Percentiles rank a stretch among this genome's conserved stretches.
These are phyloP conservation scores for Chamaenerion angustifolium DNA, from an alignment of 345 rosid genomes.

Conservation along the genomic window DNA sequence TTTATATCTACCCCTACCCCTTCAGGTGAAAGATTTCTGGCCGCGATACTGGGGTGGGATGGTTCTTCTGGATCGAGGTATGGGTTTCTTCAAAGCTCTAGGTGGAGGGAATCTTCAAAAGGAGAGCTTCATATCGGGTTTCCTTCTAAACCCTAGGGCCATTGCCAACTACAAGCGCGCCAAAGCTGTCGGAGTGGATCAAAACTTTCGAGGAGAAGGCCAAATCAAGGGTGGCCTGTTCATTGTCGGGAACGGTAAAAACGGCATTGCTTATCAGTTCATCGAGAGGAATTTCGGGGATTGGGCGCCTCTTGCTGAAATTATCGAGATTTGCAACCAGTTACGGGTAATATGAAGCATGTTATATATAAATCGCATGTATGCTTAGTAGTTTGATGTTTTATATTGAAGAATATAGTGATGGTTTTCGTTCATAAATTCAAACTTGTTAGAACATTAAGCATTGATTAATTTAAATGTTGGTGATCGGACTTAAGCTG, in stretches of 20 bases:
- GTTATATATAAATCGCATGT: neutral
- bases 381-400: neutral
- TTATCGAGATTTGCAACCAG: conserved; percentile 32
- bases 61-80: conserved; percentile 28
- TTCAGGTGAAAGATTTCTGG: conserved; percentile 53
- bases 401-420: no score
- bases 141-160: conserved; percentile 48
- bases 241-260: conserved; percentile 32
- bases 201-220: conserved; percentile 51
- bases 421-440: no score
- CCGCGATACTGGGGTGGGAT: conserved; percentile 62
- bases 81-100: conserved; percentile 54
- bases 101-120: conserved; percentile 50
- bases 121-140: conserved; percentile 50
- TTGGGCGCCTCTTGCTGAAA: conserved; percentile 53
- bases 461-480: no score
- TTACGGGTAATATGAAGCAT: conserved; percentile 33
- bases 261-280: conserved; percentile 49
- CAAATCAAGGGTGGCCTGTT: conserved; percentile 56
- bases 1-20: neutral
- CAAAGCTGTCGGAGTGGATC: conserved; percentile 31
- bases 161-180: conserved; percentile 56
- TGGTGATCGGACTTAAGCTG: no score
- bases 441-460: no score
- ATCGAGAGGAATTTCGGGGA: conserved; percentile 63